Evolutionary conservation across 108 stramenopile species (phyloP).

Genomic region (Pinguiococcus pyrenoidosus): DNA sequence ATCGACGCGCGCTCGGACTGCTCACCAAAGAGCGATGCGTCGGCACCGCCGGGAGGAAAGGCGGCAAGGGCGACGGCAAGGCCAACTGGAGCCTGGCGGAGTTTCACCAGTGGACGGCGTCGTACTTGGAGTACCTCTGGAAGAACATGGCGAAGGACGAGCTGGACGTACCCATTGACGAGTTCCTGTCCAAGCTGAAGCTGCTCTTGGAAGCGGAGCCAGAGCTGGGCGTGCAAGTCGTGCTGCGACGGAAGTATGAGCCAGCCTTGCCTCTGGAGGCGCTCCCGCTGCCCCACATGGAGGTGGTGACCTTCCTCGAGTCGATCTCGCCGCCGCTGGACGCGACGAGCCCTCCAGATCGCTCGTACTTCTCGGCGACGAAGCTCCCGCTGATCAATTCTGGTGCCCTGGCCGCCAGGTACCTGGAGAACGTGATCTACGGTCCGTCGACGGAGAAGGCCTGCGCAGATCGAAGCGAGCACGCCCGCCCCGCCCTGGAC

Average conservation of each 20-base stretch:
- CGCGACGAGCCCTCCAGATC: background rate
- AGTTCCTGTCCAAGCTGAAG: too few relatives aligned
- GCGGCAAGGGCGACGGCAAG: background rate
- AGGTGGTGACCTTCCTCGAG: constrained; percentile 23
- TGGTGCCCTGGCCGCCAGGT: constrained; percentile 14
- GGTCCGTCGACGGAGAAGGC: background rate
- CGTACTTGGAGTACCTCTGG: constrained; percentile 28
- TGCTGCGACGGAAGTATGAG: constrained; percentile 5
- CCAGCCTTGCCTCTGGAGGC: too few relatives aligned
- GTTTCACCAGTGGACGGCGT: constrained; percentile 26
- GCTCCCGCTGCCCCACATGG: too few relatives aligned
- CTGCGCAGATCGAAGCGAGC: too few relatives aligned
- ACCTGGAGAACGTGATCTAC: constrained; percentile 13
- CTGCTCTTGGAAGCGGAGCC: constrained; percentile 26
- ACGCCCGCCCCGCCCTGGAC: background rate
- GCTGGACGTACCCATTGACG: too few relatives aligned
- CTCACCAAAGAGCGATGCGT: constrained; percentile 29
- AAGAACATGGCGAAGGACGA: too few relatives aligned
- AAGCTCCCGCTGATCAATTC: constrained; percentile 15
- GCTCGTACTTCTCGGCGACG: background rate
- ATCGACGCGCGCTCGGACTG: constrained; percentile 19
- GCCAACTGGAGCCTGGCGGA: constrained; percentile 13
- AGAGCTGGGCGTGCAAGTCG: constrained; percentile 13
- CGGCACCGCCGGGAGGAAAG: background rate
- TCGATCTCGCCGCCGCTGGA: constrained; percentile 6